phyloP scores from a whole-genome alignment of 352 stramenopile species.

The Elongisporangium anandrum region DNA sequence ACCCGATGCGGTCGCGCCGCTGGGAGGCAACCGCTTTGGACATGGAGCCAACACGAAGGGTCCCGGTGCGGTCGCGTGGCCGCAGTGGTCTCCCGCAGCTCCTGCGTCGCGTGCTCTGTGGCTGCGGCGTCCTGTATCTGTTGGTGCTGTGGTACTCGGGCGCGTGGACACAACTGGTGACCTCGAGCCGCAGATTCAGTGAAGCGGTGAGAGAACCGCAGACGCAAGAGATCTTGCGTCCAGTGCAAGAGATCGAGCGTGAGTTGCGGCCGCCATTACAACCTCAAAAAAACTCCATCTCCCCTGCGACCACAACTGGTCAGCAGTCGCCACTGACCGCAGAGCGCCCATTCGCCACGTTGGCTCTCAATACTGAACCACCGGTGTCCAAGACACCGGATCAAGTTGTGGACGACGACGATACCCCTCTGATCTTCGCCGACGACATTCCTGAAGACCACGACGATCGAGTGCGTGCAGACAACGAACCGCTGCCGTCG shows the following conservation, averaged over 20 bases:
- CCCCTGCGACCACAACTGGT: background rate
- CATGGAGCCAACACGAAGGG: background rate
- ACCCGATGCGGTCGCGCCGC: background rate
- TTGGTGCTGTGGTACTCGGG: background rate
- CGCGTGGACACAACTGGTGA: background rate
- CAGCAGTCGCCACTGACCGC: background rate
- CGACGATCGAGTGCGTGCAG: background rate
- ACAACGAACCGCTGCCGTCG: background rate
- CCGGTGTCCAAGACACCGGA: background rate
- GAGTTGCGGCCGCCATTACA: background rate
- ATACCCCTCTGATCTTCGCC: background rate
- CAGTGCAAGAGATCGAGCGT: background rate
- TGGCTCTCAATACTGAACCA: background rate
- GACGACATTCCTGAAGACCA: background rate
- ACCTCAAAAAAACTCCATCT: background rate
- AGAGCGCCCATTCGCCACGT: background rate
- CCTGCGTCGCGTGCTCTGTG: background rate
- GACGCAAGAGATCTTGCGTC: background rate
- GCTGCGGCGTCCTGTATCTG: background rate
- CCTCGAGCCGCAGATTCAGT: background rate
- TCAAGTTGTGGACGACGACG: background rate
- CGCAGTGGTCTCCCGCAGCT: background rate
- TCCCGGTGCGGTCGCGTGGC: background rate
- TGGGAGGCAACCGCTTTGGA: background rate
- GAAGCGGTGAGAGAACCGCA: background rate